Evolutionary conservation across 306 rosid species (phyloP).

Genomic region (Clitoria ternatea): DNA sequence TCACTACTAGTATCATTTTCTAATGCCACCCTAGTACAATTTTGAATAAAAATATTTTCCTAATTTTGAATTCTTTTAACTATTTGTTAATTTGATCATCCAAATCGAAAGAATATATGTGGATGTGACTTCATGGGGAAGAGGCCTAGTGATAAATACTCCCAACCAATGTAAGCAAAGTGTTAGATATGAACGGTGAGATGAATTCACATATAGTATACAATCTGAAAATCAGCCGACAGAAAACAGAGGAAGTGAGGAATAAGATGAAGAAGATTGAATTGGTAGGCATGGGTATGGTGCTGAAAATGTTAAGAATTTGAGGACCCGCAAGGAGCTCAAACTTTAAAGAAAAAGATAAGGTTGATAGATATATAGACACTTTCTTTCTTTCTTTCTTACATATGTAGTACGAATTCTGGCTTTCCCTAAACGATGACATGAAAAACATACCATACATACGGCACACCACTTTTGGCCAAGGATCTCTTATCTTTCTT

Average conservation of each 20-base stretch:
- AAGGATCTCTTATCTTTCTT: neutral
- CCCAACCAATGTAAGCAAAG: neutral
- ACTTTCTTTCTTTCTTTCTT: constrained; percentile 31
- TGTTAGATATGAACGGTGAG: neutral
- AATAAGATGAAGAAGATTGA: constrained; percentile 31
- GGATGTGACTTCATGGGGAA: constrained; percentile 5
- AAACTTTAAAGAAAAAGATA: constrained; percentile 24
- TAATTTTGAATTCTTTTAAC: no score
- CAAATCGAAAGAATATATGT: neutral
- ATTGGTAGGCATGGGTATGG: constrained; percentile 35
- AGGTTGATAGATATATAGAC: neutral
- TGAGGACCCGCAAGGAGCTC: constrained; percentile 19
- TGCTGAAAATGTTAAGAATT: constrained; percentile 30
- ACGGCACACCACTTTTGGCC: constrained; percentile 35
- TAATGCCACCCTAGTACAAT: no score
- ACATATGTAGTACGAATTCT: constrained; percentile 20
- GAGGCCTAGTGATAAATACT: constrained; percentile 10
- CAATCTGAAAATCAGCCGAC: constrained; percentile 41
- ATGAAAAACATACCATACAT: constrained; percentile 35
- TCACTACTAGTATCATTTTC: no score
- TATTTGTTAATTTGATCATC: no score
- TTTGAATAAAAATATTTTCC: no score
- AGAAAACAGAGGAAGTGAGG: constrained; percentile 31
- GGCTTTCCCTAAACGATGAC: constrained; percentile 35
- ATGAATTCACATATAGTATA: no score